Conservation (phyloP, 2,329 filamentous ascomycete genomes). For the Aureobasidium namibiae region DNA sequence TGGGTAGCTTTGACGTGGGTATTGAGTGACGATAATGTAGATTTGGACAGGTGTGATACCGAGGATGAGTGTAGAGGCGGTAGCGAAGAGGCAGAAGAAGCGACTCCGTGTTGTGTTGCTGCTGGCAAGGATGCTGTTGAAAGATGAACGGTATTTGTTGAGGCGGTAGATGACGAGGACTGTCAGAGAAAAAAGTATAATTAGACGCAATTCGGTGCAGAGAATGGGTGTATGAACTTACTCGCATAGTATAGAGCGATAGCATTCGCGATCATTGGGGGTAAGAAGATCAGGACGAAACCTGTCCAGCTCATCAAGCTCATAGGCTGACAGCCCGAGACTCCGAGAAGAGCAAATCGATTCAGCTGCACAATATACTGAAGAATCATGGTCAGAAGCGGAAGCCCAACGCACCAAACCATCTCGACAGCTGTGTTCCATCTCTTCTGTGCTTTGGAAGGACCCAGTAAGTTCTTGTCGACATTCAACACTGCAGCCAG, state of each 20-base stretch:
- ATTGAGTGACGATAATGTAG: conserved; percentile 42
- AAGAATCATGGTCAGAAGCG: conserved; percentile 45
- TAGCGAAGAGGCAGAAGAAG: conserved; percentile 53
- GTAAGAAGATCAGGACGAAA: conserved; percentile 41
- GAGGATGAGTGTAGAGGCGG: conserved; percentile 44
- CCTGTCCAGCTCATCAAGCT: conserved; percentile 47
- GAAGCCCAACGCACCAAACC: conserved; percentile 48
- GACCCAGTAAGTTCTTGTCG: conserved; percentile 43
- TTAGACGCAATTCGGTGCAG: not conserved
- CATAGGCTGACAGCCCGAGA: conserved; percentile 50
- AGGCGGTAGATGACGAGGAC: conserved; percentile 54
- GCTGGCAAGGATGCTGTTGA: conserved; percentile 47
- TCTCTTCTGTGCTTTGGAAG: conserved; percentile 40
- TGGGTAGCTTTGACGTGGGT: conserved; percentile 20
- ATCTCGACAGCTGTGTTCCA: conserved; percentile 44
- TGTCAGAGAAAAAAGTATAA: conserved; percentile 22
- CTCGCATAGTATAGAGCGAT: conserved; percentile 50
- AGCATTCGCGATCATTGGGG: conserved; percentile 47
- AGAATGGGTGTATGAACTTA: conserved; percentile 30
- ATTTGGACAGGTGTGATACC: conserved; percentile 46
- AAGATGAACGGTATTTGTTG: conserved; percentile 50
- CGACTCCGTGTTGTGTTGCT: conserved; percentile 49
- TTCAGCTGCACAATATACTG: conserved; percentile 53
- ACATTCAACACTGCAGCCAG: conserved; percentile 55
- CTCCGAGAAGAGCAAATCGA: conserved; percentile 50